Conservation (phyloP, 2,329 filamentous ascomycete genomes). For the Colletotrichum neosansevieriae region DNA sequence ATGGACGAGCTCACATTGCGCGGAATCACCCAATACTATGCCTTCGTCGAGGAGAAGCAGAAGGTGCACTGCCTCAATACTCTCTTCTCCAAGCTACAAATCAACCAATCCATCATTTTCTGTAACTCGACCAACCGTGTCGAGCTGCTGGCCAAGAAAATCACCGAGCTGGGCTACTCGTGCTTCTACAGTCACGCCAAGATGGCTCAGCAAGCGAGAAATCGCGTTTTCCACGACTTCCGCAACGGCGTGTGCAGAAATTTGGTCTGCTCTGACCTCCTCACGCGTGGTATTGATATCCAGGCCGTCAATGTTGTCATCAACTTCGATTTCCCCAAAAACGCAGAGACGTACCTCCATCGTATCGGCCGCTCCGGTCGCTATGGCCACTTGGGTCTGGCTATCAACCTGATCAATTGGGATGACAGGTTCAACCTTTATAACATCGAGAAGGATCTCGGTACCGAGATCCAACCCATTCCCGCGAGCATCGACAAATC, state of each 20-base stretch:
- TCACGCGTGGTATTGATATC: conserved; percentile 99
- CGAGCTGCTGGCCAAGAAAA: conserved; percentile 97
- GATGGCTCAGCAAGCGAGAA: conserved; percentile 96
- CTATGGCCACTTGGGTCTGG: conserved; percentile 95
- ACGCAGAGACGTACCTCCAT: conserved; percentile 98
- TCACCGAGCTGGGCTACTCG: conserved; percentile 98
- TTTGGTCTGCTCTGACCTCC: conserved; percentile 95
- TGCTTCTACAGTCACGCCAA: conserved; percentile 99
- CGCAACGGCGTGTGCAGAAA: conserved; percentile 98
- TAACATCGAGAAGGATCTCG: conserved; percentile 96
- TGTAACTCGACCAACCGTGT: conserved; percentile 99
- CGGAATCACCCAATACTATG: conserved; percentile 99
- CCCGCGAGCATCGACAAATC: conserved; percentile 95
- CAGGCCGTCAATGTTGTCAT: conserved; percentile 99
- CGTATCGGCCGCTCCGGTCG: conserved; percentile 97
- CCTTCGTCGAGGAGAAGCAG: conserved; percentile 98
- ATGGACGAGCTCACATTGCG: conserved; percentile 99
- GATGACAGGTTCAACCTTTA: conserved; percentile 99
- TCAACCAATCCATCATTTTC: conserved; percentile 99
- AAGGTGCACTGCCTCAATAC: conserved; percentile 99
- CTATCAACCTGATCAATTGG: conserved; percentile 99
- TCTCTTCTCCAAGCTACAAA: conserved; percentile 97
- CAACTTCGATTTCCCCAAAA: conserved; percentile 99
- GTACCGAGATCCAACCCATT: conserved; percentile 98
- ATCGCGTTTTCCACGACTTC: conserved; percentile 99